Evolutionary conservation across 176 grass and related monocot species (phyloP), one percentile per base, ranked within the genome.

Genomic region (Puccinellia tenuiflora): DNA sequence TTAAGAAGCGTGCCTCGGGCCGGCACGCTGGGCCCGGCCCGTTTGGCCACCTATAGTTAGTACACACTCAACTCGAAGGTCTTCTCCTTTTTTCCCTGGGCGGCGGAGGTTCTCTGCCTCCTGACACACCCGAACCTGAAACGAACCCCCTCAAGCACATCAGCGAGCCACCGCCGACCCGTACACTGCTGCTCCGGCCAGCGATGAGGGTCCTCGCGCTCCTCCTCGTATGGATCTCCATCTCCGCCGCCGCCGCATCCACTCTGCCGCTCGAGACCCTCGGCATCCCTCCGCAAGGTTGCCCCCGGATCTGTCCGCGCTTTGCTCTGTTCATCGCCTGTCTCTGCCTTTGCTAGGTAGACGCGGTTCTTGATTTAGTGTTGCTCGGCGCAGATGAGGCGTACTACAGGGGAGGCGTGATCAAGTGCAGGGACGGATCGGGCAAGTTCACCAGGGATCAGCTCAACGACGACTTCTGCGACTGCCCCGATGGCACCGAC

Each of bases 401-500:
- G 37, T 96, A 93, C 88, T 99, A 90, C 67, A 93, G 60, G 61
- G 87, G 89, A 56, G 63, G 84, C 39, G 83, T 99, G 80, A 93
- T 99, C 79, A 93, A 90, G 85, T 99, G 96, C 78, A 96, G 90
- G 91, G 87, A 96, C 53, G 91, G 96, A 90, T 99, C 93, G 24
- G 90, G 87, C 47, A 93, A 48, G 69, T 99, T 99, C 83, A 92
- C 83, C 67, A 88, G 87, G 68, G 89, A 90, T 57, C 85, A 96
- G 73, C 93, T 99, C 47, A 99, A 99, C 69, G 96, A 99, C 67
- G 96, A 99, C 55, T 99, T 92, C 84, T 99, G 96, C 69, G 96
- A 99, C 75, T 99, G 96, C 63, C 85, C 89, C 21, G 96, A 99
- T 78, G 96, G 96, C 64, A 99, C 96, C 24, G 96, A 99, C 73